Evolutionary conservation across 75 land plant species (phyloP), one percentile per base, ranked within the genome.

Genomic region (Sequoia sempervirens): DNA sequence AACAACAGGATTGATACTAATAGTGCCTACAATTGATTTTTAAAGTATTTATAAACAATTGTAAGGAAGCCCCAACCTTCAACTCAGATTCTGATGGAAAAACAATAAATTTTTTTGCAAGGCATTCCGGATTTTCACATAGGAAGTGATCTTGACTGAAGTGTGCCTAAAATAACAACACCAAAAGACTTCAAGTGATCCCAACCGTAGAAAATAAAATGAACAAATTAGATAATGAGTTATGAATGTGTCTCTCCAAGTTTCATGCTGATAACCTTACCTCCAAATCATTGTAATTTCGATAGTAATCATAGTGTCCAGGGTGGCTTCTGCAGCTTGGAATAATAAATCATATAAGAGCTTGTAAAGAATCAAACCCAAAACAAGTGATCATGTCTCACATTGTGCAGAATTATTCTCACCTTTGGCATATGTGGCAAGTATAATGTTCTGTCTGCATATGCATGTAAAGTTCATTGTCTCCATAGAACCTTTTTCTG

Each of bases 401-500:
- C 47, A 76, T 41, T 41, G 47, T 43, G 26, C 46, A 23, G 10
- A 95, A 73, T 96, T 15, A 81, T 13, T 36, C 46, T 87, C 87
- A 98, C 99, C 98, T 92, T 87, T 98, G 99, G 86, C 99, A 98
- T 81, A 98, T 87, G 74, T 94, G 99, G 76, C 99, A 97, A 26
- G 99, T 97, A 83, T 90, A 97, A 86, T 97, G 99, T 69, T 97
- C 99, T 17, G 92, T 93, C 23, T 98, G 93, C 99, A 97, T 95
- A 78, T 97, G 99, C 69, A 91, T 83, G 81, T 94, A 95, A 45
- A 97, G 94, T 83, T 95, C 96, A 86, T 95, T 94, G 37, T 97
- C 98, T 47, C 95, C 97, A 89, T 97, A 97, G 84, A 94, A 97
- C 28, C 96, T 91, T 56, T 86, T 94, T 80, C 79, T 88, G 86